phyloP scores from a whole-genome alignment of 2,329 filamentous ascomycete genomes.

The Didymella arachidicola region DNA sequence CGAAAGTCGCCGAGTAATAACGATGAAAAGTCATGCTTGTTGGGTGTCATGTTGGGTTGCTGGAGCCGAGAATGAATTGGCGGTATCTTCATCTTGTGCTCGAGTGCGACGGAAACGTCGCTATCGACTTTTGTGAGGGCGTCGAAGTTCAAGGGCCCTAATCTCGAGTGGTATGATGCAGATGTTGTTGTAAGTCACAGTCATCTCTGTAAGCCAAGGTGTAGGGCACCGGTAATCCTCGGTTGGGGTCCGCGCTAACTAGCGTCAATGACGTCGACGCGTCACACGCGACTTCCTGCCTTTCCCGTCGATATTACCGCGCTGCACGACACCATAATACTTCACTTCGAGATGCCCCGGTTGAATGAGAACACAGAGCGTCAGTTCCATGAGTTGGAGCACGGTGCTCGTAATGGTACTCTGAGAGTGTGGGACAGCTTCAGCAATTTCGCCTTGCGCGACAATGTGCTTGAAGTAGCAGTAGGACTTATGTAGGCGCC shows the following conservation, averaged over 20 bases:
- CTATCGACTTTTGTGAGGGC: too few species aligned
- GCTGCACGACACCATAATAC: background rate
- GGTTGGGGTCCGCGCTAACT: background rate
- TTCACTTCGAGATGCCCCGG: slow-evolving; percentile 34
- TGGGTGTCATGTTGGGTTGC: background rate
- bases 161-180: too few species aligned
- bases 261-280: slow-evolving; percentile 6
- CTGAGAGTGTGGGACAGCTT: slow-evolving; percentile 68
- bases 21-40: background rate
- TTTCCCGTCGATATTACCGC: background rate
- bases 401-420: slow-evolving; percentile 54
- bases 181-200: background rate
- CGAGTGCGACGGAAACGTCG: too few species aligned
- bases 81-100: too few species aligned
- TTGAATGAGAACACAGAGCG: slow-evolving; percentile 47
- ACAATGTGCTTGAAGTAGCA: slow-evolving; percentile 78
- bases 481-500: slow-evolving; percentile 71
- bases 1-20: background rate
- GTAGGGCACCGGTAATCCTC: background rate
- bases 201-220: background rate
- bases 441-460: slow-evolving; percentile 75
- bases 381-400: slow-evolving; percentile 58
- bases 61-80: background rate
- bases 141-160: background rate
- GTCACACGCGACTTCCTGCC: slow-evolving; percentile 3